These are phyloP conservation scores for Garcileccinum viscosum DNA, from an alignment of 1,284 basidiomycete genomes.

Conservation along the genomic window DNA sequence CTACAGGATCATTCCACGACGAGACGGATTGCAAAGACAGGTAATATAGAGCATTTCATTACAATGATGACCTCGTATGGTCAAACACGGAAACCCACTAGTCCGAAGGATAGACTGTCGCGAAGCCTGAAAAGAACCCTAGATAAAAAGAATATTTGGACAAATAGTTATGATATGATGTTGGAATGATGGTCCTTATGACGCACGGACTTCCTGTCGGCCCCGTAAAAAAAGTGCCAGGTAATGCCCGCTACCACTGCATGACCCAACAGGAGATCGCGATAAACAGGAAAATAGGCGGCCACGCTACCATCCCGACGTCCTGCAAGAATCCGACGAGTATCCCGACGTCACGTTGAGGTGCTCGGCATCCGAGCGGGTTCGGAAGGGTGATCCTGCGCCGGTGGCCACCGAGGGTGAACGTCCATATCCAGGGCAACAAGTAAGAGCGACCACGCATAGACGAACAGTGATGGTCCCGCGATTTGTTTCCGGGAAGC, in stretches of 20 bases:
- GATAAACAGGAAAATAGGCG: conserved; percentile 36
- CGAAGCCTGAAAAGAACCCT: not conserved
- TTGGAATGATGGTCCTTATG: not conserved
- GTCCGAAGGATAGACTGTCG: not conserved
- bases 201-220: not conserved
- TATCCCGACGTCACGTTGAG: conserved; percentile 31
- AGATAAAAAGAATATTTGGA: not conserved
- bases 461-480: conserved; percentile 1
- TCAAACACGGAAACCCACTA: not conserved
- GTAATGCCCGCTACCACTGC: conserved; percentile 23
- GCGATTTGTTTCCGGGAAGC: conserved; percentile 20
- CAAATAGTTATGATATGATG: not conserved
- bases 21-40: not conserved
- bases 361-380: conserved; percentile 12
- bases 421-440: conserved; percentile 31
- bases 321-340: conserved; percentile 42
- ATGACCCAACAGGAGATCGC: conserved; percentile 36
- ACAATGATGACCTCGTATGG: not conserved
- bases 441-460: conserved; percentile 25
- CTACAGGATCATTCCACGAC: not conserved
- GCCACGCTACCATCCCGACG: conserved; percentile 44
- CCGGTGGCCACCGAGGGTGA: conserved; percentile 36
- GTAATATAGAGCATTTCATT: not conserved
- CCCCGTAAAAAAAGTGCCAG: not conserved
- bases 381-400: conserved; percentile 37